These are phyloP conservation scores for Paecilomyces fulvus DNA, from an alignment of 2,329 filamentous ascomycete species.

Conservation along the genomic window DNA sequence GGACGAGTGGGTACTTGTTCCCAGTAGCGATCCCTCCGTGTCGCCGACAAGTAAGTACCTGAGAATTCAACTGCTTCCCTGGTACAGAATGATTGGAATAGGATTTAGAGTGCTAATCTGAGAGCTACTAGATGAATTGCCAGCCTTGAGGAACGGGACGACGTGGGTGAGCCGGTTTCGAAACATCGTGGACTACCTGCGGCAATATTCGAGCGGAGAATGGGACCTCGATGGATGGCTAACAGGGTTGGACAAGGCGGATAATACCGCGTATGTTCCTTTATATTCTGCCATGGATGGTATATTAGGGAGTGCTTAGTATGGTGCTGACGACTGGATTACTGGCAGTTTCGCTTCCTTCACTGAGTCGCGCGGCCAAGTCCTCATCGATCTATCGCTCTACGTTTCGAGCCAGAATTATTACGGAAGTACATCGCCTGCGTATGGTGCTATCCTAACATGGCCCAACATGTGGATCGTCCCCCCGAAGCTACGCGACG, in stretches of 20 bases:
- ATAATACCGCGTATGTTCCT: conserved; percentile 40
- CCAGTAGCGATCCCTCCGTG: conserved; percentile 63
- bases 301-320: not conserved
- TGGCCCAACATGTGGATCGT: conserved; percentile 86
- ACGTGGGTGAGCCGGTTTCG: conserved; percentile 46
- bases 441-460: conserved; percentile 69
- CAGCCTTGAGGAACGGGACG: conserved; percentile 48
- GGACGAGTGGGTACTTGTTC: conserved; percentile 60
- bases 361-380: conserved; percentile 63
- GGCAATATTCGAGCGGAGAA: conserved; percentile 36
- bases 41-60: conserved; percentile 58
- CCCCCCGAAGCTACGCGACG: conserved; percentile 62
- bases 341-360: conserved; percentile 51
- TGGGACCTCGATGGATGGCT: conserved; percentile 42
- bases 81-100: not conserved
- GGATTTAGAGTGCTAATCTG: not conserved
- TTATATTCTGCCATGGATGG: not conserved
- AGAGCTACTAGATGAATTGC: conserved; percentile 44
- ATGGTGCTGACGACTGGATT: conserved; percentile 3
- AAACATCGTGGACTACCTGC: conserved; percentile 46
- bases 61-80: not conserved
- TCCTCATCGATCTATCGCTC: conserved; percentile 75
- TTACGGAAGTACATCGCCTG: conserved; percentile 63
- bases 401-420: conserved; percentile 91
- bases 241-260: conserved; percentile 36